Base-by-base conservation (phyloP, 306 rosid genomes). In the Casuarina cunninghamiana region DNA sequence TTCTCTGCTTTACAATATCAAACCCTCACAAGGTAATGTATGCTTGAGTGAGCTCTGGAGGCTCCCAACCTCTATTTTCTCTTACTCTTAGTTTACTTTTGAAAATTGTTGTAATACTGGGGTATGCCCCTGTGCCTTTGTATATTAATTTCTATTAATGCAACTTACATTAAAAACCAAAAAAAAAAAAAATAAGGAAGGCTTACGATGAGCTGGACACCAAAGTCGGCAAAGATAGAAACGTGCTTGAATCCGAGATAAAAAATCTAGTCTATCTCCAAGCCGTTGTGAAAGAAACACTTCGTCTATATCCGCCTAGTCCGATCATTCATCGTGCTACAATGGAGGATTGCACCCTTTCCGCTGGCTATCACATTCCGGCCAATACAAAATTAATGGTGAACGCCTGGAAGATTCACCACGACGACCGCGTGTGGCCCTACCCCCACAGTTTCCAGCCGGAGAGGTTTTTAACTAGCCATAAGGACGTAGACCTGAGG, bases 281-380 rank as follows among this genome's bases (percentile, higher is more conserved):
- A 77, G 86, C 89, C 32, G 32, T 83, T 55, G 83, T 80, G 15
- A 83, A 86, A 71, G 87, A 86, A 74, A 73, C 86, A 1, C 1
- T 83, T 63, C 83, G 89, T 16, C 87, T 86, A 53, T 86, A 83
- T 69, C 87, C 89, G 71, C 69, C 85, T 15, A 80, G 77, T 78
- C 83, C 84, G 1, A 9, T 86, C 12, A 63, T 86, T 76, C 54
- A 83, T 50, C 83, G 42, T 5, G 58, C 80, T 53, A 66, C 79
- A 2, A 80, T 77, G 67, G 45, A 74, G 1, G 86, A 83, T 38
- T 86, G 89, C 81, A 86, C 83, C 12, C 76, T 86, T 62, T 83
- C 89, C 42, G n/a, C 76, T 1, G 81, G 85, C 13, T 83, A 83
- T 44, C 73, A 55, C 35, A 75, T 83, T 66, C 87, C 89, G 65